These are phyloP conservation scores for Osmanthus fragrans DNA, from an alignment of 257 asterid genomes.

Conservation along the genomic window DNA sequence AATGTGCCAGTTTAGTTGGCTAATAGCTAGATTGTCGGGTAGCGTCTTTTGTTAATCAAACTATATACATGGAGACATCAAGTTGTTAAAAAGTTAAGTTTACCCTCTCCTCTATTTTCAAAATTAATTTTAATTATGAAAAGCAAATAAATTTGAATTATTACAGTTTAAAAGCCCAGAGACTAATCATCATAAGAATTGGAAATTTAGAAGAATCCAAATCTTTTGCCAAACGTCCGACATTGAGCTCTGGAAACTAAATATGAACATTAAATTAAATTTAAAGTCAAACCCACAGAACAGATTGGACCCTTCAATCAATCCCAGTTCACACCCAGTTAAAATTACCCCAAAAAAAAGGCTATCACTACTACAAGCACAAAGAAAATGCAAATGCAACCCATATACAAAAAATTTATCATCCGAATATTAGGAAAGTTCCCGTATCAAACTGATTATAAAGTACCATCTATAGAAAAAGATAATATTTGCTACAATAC, in stretches of 20 bases:
- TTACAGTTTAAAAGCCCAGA: background rate
- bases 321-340: background rate
- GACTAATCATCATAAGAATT: background rate
- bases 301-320: background rate
- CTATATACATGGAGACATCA: background rate
- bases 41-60: too few relatives aligned
- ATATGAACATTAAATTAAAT: too few relatives aligned
- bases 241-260: too few relatives aligned
- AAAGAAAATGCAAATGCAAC: constrained; percentile 11
- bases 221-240: background rate
- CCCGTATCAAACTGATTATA: background rate
- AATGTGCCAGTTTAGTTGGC: too few relatives aligned
- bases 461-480: background rate
- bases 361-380: background rate
- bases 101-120: background rate
- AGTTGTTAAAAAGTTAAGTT: background rate
- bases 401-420: background rate
- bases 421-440: background rate
- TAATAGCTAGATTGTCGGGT: background rate
- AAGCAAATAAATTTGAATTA: background rate
- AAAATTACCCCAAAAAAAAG: background rate
- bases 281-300: background rate
- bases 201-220: background rate
- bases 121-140: background rate
- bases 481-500: background rate